These are phyloP conservation scores for Phialophora macrospora DNA, from an alignment of 2,329 filamentous ascomycete species.

Conservation along the genomic window DNA sequence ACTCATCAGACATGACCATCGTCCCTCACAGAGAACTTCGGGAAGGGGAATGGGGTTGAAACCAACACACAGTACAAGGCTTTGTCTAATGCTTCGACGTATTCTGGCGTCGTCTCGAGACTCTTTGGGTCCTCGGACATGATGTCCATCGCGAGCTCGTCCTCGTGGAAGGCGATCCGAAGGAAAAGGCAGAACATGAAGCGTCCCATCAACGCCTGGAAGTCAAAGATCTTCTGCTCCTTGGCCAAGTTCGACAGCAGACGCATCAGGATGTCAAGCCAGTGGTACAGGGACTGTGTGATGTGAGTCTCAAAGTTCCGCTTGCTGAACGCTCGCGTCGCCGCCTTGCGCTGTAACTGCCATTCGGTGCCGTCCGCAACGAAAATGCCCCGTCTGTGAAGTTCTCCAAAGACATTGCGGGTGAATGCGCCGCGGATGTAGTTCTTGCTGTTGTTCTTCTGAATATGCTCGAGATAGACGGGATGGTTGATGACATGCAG, in stretches of 20 bases:
- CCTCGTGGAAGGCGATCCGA: conserved; percentile 29
- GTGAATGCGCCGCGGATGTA: conserved; percentile 28
- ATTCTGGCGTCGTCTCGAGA: conserved; percentile 23
- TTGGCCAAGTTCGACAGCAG: conserved; percentile 27
- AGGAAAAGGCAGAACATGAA: conserved; percentile 31
- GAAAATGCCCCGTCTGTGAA: conserved; percentile 28
- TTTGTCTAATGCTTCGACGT: conserved; percentile 25
- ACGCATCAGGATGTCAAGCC: conserved; percentile 24
- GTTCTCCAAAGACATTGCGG: conserved; percentile 22
- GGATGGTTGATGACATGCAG: conserved; percentile 32
- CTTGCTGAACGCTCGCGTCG: conserved; percentile 29
- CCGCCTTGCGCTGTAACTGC: conserved; percentile 28
- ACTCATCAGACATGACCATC: conserved; percentile 1
- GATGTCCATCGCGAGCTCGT: conserved; percentile 23
- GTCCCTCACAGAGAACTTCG: background rate
- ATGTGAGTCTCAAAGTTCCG: conserved; percentile 31
- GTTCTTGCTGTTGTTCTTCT: conserved; percentile 29
- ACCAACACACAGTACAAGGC: conserved; percentile 19
- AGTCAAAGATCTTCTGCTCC: conserved; percentile 23
- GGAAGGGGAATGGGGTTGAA: background rate
- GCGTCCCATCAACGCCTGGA: conserved; percentile 28
- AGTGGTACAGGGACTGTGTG: conserved; percentile 26
- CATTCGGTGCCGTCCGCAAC: conserved; percentile 26
- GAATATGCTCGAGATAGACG: conserved; percentile 29
- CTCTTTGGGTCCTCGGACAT: conserved; percentile 27